Evolutionary conservation across 2,329 filamentous ascomycete species (phyloP).

Genomic region (Aspergillus cejpii): DNA sequence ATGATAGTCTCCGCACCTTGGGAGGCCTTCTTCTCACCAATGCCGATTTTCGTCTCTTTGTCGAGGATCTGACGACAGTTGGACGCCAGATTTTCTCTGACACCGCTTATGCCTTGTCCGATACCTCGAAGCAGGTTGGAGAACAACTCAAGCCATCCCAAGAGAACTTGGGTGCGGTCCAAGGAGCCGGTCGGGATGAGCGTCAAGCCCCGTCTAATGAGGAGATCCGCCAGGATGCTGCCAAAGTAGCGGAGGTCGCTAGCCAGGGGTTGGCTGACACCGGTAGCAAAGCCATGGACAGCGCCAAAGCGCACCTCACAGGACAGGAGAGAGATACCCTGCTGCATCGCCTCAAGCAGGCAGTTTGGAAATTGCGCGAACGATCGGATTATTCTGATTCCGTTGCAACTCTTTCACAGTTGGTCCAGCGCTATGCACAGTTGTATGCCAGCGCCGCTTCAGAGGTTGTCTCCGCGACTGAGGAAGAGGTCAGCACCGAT

Average conservation of each 20-base stretch:
- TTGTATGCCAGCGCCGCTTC: constrained; percentile 68
- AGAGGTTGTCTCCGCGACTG: constrained; percentile 58
- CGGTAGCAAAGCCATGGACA: constrained; percentile 57
- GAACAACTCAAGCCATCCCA: constrained; percentile 64
- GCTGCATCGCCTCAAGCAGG: constrained; percentile 66
- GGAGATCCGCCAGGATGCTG: constrained; percentile 55
- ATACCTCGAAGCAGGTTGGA: constrained; percentile 66
- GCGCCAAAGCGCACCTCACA: constrained; percentile 64
- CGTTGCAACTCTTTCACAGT: constrained; percentile 66
- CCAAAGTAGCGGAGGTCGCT: constrained; percentile 46
- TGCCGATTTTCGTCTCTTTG: constrained; percentile 78
- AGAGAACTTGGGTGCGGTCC: constrained; percentile 51
- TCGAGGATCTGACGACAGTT: constrained; percentile 71
- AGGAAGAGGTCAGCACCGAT: constrained; percentile 68
- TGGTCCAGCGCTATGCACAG: constrained; percentile 71
- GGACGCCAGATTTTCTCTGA: constrained; percentile 81
- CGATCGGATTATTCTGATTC: constrained; percentile 79
- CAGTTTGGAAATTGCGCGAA: constrained; percentile 65
- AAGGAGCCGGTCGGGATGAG: constrained; percentile 40
- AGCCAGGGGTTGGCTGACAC: constrained; percentile 35
- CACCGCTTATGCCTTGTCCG: constrained; percentile 70
- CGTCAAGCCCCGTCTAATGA: constrained; percentile 50
- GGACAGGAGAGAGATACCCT: constrained; percentile 68
- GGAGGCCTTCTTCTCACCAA: constrained; percentile 82
- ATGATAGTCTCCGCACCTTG: constrained; percentile 75